A percentile compares a stretch with the other conserved stretches of the same genome.
Evolutionary conservation across 192 early-diverging fungal species (phyloP).

Genomic region (Phycomyces blakesleeanus): DNA sequence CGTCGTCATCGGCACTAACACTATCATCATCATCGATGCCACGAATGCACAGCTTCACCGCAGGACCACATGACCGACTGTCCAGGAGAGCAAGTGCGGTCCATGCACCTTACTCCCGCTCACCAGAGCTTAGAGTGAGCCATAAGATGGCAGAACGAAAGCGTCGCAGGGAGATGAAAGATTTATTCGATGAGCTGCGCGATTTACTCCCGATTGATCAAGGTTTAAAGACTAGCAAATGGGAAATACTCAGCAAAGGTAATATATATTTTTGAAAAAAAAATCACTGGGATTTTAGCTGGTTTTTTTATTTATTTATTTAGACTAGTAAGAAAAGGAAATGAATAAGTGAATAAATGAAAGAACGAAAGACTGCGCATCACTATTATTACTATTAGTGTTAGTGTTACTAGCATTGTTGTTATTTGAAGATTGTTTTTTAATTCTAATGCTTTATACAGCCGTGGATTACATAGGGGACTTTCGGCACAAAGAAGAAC

Average conservation of each 20-base stretch:
- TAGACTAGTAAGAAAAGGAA: too few relatives aligned
- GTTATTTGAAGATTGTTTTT: not conserved
- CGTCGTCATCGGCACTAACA: too few relatives aligned
- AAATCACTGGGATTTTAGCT: too few relatives aligned
- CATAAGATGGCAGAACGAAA: conserved; percentile 88
- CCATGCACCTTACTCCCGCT: conserved; percentile 61
- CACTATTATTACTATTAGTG: conserved; percentile 10
- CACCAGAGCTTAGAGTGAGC: conserved; percentile 76
- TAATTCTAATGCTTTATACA: conserved; percentile 11
- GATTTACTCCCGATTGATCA: conserved; percentile 76
- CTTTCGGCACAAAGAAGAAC: conserved; percentile 42
- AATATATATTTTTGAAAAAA: too few relatives aligned
- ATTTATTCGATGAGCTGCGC: conserved; percentile 82
- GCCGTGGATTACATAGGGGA: conserved; percentile 48
- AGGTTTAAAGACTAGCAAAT: conserved; percentile 79
- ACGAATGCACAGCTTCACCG: conserved; percentile 27
- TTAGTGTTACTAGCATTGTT: too few relatives aligned
- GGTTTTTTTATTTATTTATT: too few relatives aligned
- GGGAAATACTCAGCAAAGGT: conserved; percentile 89
- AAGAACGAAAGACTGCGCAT: conserved; percentile 12
- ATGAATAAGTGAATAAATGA: too few relatives aligned
- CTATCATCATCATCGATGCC: conserved; percentile 14
- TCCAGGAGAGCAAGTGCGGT: conserved; percentile 7
- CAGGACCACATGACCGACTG: conserved; percentile 7
- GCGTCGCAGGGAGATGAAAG: conserved; percentile 87